Base-by-base conservation (phyloP, 2,329 filamentous ascomycete species). In the Chrysoporthe deuterocubensis region DNA sequence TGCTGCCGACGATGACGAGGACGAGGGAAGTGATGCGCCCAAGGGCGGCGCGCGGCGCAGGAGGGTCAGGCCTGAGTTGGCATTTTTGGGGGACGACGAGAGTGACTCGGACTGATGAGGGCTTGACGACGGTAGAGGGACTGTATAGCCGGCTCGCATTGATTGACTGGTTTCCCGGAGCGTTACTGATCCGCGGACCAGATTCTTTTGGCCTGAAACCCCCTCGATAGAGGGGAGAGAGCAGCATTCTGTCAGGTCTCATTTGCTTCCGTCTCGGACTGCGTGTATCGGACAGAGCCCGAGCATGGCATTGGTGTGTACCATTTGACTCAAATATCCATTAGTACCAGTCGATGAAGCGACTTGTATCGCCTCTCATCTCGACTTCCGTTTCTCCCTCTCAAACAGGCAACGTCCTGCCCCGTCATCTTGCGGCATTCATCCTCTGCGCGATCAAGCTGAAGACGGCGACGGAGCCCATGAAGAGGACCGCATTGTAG, bases 401-500 rank as follows among this genome's bases (percentile, higher is more conserved):
- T 42, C 26, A 9, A 40, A 40, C 37, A 7, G 37, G 37, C 9
- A 40, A 40, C 37, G 37, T 7, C 43, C 42, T 44, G 21, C 40
- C 11, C 18, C n/a, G 11, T 76, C 68, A 80, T 72, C 71, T 78
- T 7, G 71, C 74, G 37, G 84, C 85, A 71, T 89, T 89, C 86
- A 97, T 92, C 72, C 91, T 91, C 76, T 99, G 96, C 40, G 95
- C 96, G 70, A 96, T 90, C 69, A 99, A 82, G 77, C 95, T 97
- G 82, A 98, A 97, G 69, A 97, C 89, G 8, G 95, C 94, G 34
- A 99, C 92, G 0, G 96, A 97, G 34, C 94, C 96, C 85, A 99
- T 95, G 82, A 98, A 99, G 2, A 98, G 84, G 0, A 97, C 94
- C 0, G 97, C 89, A 75, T 99, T 98, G 81, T 99, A 99, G 79